A percentile compares a stretch with the other conserved stretches of the same genome.
phyloP scores from a whole-genome alignment of 208 protist species.

The Herpetomonas samuelpessoai region DNA sequence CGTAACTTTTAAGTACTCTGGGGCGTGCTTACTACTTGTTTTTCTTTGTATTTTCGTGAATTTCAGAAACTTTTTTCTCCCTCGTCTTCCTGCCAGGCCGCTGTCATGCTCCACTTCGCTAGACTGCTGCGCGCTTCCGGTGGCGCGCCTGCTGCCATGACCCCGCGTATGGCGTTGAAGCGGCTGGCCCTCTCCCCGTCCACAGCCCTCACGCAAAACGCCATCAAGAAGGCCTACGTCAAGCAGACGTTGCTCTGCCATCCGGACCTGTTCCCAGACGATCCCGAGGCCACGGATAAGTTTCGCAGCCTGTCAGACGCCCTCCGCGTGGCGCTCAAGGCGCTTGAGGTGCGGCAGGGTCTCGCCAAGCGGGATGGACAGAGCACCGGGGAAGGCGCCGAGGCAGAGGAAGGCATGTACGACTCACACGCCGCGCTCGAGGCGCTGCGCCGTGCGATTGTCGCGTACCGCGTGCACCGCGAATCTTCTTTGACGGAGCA shows the following conservation, averaged over 20 bases:
- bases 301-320: conserved; percentile 73
- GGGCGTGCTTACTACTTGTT: too few species aligned
- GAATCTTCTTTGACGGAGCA: neutral
- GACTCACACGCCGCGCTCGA: conserved; percentile 51
- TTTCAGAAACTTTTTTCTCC: neutral
- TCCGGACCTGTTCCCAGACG: conserved; percentile 71
- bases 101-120: too few species aligned
- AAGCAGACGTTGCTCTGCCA: conserved; percentile 72
- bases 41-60: too few species aligned
- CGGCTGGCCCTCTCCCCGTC: conserved; percentile 37
- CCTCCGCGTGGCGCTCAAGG: conserved; percentile 64
- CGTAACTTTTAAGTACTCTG: too few species aligned
- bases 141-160: too few species aligned
- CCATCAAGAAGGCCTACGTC: conserved; percentile 83
- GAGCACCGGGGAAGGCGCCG: neutral
- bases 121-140: too few species aligned
- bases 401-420: conserved; percentile 17
- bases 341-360: conserved; percentile 39
- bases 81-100: neutral
- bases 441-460: conserved; percentile 54
- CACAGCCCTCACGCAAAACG: conserved; percentile 34
- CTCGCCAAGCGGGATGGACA: conserved; percentile 1
- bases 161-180: conserved; percentile 53
- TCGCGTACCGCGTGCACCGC: conserved; percentile 41
- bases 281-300: conserved; percentile 67